Evolutionary conservation across 2,329 filamentous ascomycete genomes (phyloP), one percentile per base, ranked within the genome.

Genomic region (Fusarium sarcochroum): DNA sequence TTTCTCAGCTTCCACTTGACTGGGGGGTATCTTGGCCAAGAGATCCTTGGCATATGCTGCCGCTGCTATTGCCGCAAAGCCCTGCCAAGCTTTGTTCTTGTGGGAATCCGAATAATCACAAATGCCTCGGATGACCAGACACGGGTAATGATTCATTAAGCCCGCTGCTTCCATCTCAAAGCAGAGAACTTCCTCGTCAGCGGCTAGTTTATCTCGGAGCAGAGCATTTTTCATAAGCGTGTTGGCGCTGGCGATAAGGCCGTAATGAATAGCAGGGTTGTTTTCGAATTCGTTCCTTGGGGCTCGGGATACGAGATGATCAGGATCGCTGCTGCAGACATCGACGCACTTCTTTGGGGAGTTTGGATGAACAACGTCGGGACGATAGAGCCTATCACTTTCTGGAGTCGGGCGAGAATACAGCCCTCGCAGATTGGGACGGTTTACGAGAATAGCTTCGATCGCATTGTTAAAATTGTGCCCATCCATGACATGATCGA

Each of bases 61-160:
- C 0, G 80, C 79, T 0, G 68, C 69, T 1, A 69, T 70, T 0
- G 80, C 78, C 0, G 80, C 80, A 58, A 79, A 80, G 0, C 30
- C 20, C 23, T 80, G 77, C 80, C 79, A 81, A 6, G 27, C 4
- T 14, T 41, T 32, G 2, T 23, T 51, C 23, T 51, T 51, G 2
- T 51, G 23, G 0, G 48, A 51, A 10, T 51, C 35, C 0, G 48
- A 41, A 5, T 51, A 51, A 7, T 51, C 35, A 6, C 35, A 51
- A 17, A 51, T 51, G 3, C 48, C 35, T 3, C 48, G 23, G 20
- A 51, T 51, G 0, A 51, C 18, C 0, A 51, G 3, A 27, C 42
- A 45, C 5, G 42, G 42, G 17, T 27, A 45, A 25, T 42, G 40
- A 14, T 42, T 42, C 40, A 42, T 42, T 6, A 42, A 21, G 3